phyloP scores from a whole-genome alignment of 352 stramenopile genomes.

The Pythium grandisporangium region DNA sequence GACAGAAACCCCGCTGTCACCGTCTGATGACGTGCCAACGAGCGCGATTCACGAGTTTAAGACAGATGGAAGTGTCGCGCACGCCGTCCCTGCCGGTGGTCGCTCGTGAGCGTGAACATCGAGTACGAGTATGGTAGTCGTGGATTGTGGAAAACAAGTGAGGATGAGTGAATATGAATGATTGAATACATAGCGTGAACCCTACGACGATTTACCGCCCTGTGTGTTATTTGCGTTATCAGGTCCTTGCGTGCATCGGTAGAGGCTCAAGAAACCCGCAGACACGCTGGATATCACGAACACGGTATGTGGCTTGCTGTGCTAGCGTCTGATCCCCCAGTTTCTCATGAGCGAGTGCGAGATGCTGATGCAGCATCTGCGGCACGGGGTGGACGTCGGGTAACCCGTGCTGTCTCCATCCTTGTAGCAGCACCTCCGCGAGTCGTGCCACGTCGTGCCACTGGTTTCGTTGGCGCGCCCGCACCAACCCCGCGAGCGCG shows the following conservation, averaged over 20 bases:
- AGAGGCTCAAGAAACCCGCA: too few relatives aligned
- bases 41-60: too few relatives aligned
- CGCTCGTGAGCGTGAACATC: slow-evolving; percentile 3
- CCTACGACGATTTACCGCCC: too few relatives aligned
- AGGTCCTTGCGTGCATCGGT: too few relatives aligned
- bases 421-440: slow-evolving; percentile 18
- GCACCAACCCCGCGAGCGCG: slow-evolving; percentile 29
- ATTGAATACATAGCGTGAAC: too few relatives aligned
- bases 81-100: slow-evolving; percentile 1
- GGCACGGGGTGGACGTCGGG: slow-evolving; percentile 24
- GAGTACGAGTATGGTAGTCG: background rate
- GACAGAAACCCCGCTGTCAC: slow-evolving; percentile 10
- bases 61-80: background rate
- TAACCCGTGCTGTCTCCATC: slow-evolving; percentile 24
- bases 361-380: slow-evolving; percentile 41
- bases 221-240: too few relatives aligned
- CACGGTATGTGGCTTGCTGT: too few relatives aligned
- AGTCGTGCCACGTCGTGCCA: slow-evolving; percentile 18
- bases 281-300: slow-evolving; percentile 6
- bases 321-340: too few relatives aligned
- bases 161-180: slow-evolving; percentile 2
- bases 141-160: slow-evolving; percentile 1
- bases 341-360: slow-evolving; percentile 26
- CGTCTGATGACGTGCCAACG: too few relatives aligned
- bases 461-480: slow-evolving; percentile 13